Base-by-base conservation (phyloP, 2,329 filamentous ascomycete species). In the Colletotrichum shisoi region DNA sequence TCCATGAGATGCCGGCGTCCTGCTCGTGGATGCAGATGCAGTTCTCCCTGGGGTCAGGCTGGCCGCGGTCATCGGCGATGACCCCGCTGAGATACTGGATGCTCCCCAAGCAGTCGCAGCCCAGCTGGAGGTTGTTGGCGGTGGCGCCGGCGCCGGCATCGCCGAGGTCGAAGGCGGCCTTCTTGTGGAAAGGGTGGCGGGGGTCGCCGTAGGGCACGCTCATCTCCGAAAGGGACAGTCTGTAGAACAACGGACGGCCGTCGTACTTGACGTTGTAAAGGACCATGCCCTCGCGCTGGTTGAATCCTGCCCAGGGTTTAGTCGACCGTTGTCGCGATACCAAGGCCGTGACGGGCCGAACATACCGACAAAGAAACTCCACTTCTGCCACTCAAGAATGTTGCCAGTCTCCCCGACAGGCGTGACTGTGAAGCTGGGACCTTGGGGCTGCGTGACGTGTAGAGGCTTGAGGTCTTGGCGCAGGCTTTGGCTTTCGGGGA, bases 11-110 rank as follows among this genome's bases (percentile, higher is more conserved):
- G 4, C 89, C 89, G 60, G 86, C 84, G 71, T 91, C 89, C 72
- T 90, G 86, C 74, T 91, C 89, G 72, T 91, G 89, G 3, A 91
- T 77, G 72, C 89, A 91, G 62, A 91, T 80, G 6, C 89, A 87
- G 69, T 91, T 91, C 17, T 82, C 82, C 31, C 82, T 80, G 1
- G 80, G 71, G 9, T 80, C 82, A 0, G 87, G 83, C 53, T 83
- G 81, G 2, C 89, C 89, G 54, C 85, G 78, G 5, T 82, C 73
- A 12, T 81, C 79, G 0, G 85, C 81, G 44, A 86, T 79, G 27
- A 87, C 79, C 2, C 81, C 82, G 62, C 88, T 74, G 62, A 80
- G 73, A 72, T 82, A 82, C 73, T 89, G 88, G 72, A 90, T 90
- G 2, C 84, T 82, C 7, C 90, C 89, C 0, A 92, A 80, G 72